phyloP scores from a whole-genome alignment of 352 stramenopile species.

The Globisporangium barbulae region DNA sequence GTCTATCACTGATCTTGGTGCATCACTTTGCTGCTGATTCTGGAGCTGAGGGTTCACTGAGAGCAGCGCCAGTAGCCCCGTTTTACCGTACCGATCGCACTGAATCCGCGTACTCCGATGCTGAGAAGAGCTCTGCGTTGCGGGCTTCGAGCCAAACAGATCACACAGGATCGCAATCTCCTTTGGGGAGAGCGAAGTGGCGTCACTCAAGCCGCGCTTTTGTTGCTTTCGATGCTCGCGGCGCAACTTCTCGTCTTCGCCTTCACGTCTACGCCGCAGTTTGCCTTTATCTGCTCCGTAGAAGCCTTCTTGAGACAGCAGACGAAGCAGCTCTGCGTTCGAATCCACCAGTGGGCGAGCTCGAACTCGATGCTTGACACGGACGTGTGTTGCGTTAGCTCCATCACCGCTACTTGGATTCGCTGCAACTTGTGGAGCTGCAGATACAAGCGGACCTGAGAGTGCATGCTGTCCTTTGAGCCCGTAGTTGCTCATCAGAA shows the following conservation, averaged over 20 bases:
- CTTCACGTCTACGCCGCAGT: neutral
- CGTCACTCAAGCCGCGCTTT: conserved; percentile 27
- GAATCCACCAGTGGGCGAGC: conserved; percentile 68
- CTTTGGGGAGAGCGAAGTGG: conserved; percentile 47
- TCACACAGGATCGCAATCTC: conserved; percentile 65
- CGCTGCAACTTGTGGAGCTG: neutral
- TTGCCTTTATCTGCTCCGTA: conserved; percentile 25
- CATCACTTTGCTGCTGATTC: neutral
- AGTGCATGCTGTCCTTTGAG: conserved; percentile 42
- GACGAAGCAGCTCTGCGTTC: conserved; percentile 61
- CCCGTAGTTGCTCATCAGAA: conserved; percentile 89
- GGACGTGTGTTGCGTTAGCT: conserved; percentile 11
- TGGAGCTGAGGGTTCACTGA: conserved; percentile 30
- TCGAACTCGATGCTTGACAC: conserved; percentile 63
- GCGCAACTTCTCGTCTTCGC: neutral
- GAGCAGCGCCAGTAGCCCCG: conserved; percentile 49
- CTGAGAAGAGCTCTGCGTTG: conserved; percentile 2
- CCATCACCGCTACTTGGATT: neutral
- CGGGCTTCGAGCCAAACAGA: conserved; percentile 39
- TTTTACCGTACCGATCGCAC: conserved; percentile 45
- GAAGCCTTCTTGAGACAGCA: conserved; percentile 65
- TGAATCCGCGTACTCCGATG: conserved; percentile 39
- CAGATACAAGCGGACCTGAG: conserved; percentile 6
- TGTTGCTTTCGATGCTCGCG: conserved; percentile 20
- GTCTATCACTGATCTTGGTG: neutral